These are phyloP conservation scores for Pythium utonaiense DNA, from an alignment of 352 stramenopile genomes.

Conservation along the genomic window DNA sequence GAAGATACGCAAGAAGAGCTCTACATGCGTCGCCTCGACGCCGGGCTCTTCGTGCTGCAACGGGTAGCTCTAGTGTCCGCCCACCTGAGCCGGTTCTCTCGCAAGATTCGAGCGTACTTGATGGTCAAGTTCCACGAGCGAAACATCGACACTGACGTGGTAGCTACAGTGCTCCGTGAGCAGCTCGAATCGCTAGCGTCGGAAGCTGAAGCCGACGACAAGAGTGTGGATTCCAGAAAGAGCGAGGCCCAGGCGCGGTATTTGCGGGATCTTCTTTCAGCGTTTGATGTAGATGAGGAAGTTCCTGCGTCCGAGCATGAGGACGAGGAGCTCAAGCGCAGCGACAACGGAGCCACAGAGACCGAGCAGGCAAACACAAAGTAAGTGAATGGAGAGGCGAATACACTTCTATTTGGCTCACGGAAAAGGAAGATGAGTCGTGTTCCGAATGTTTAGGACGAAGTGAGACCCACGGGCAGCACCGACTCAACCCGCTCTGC, in stretches of 20 bases:
- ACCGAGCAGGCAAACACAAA: background rate
- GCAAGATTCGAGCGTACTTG: constrained; percentile 61
- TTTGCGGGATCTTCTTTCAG: constrained; percentile 35
- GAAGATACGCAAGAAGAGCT: constrained; percentile 35
- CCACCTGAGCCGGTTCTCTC: constrained; percentile 59
- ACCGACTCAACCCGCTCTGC: background rate
- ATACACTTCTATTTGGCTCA: constrained; percentile 10
- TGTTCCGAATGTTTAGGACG: background rate
- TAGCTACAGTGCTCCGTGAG: constrained; percentile 46
- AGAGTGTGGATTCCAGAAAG: constrained; percentile 21
- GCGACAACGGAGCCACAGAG: background rate
- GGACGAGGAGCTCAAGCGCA: background rate
- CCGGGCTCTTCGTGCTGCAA: constrained; percentile 77
- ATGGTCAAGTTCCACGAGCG: constrained; percentile 77
- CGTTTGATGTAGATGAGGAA: constrained; percentile 24
- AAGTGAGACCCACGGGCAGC: background rate
- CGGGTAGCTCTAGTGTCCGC: constrained; percentile 58
- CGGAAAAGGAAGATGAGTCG: background rate
- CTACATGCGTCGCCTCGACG: constrained; percentile 65
- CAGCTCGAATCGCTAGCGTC: constrained; percentile 50
- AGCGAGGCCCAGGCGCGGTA: constrained; percentile 35
- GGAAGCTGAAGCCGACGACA: constrained; percentile 22
- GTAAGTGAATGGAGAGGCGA: constrained; percentile 1
- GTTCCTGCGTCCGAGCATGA: background rate
- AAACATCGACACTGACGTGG: constrained; percentile 45